Conservation (phyloP, 192 early-diverging fungal species). For the Umbelopsis sp. region DNA sequence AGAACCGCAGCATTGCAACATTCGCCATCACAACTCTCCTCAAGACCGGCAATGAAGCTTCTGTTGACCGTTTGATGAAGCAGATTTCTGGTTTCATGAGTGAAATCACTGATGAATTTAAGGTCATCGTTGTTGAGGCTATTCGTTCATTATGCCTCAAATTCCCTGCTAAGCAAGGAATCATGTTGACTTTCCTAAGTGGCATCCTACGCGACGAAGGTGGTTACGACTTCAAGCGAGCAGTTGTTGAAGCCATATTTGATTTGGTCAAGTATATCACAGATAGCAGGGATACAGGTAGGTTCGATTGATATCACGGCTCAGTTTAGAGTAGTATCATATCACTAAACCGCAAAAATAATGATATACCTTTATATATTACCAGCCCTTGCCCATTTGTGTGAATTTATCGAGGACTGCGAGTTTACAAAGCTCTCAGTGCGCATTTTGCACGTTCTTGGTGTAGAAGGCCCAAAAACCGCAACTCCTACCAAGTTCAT, state of each 20-base stretch:
- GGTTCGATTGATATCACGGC: not conserved
- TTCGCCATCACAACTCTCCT: slow-evolving; percentile 98
- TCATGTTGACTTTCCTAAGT: slow-evolving; percentile 92
- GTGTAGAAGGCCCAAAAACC: slow-evolving; percentile 91
- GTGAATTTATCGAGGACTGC: slow-evolving; percentile 99
- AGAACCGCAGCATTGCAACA: slow-evolving; percentile 95
- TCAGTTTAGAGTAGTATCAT: too few relatives aligned
- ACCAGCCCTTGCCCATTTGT: slow-evolving; percentile 89
- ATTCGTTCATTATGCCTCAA: slow-evolving; percentile 95
- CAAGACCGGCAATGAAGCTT: slow-evolving; percentile 98
- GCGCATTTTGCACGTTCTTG: slow-evolving; percentile 92
- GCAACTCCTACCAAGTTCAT: slow-evolving; percentile 94
- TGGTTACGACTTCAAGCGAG: slow-evolving; percentile 95
- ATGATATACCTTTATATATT: not conserved
- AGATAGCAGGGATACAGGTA: slow-evolving; percentile 90
- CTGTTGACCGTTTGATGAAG: slow-evolving; percentile 98
- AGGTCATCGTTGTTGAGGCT: slow-evolving; percentile 98
- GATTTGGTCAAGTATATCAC: slow-evolving; percentile 93
- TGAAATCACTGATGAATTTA: slow-evolving; percentile 99
- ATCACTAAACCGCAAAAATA: too few relatives aligned
- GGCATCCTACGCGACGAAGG: slow-evolving; percentile 96
- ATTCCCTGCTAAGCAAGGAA: slow-evolving; percentile 92
- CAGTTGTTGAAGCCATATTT: slow-evolving; percentile 97
- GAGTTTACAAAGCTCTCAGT: slow-evolving; percentile 99
- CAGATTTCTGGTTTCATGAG: slow-evolving; percentile 98